Evolutionary conservation across 495 filamentous ascomycete genomes (phyloP), one percentile per base, ranked within the genome.

Genomic region (Neurospora sp.): DNA sequence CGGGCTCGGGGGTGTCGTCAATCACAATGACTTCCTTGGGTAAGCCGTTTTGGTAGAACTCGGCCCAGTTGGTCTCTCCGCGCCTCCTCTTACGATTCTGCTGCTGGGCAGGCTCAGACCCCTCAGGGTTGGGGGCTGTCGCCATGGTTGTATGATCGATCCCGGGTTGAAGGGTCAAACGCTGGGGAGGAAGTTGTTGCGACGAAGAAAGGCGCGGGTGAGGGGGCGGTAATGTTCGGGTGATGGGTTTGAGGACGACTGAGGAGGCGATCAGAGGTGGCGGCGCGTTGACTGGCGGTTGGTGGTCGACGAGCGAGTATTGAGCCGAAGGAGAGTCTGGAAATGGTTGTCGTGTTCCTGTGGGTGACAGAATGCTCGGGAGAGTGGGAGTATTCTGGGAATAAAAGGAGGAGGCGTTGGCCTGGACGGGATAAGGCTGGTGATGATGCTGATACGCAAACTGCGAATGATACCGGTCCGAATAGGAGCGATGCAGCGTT

Each of bases 11-110:
- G n/a, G 92, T 90, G 82, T 97, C 95, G 77, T 97, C 92, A 80
- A 98, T 98, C 73, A 97, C 90, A 78, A 98, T 97, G 79, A 98
- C 88, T 82, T 97, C 94, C 79, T 94, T 92, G 16, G 95, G 95
- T 18, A 95, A 81, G 22, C 95, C 95, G 82, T 97, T 96, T 80
- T 92, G 93, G 81, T 97, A 98, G 79, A 97, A 98, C 73, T 90
- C 88, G 40, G 88, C 83, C 95, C 95, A 98, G 84, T 98, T 89
- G 72, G 92, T 91, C 73, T 87, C 86, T 59, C 47, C 47, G 74
- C 88, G 85, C n/a, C 86, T 86, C 74, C 85, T 83, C 73, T 90
- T 89, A 68, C 87, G 84, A 20, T 74, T 42, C 20, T 76, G 69
- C 39, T 76, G 73, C 69, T 80, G 74, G 53, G 83, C 78, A 65